A percentile compares a stretch with the other conserved stretches of the same genome.
Evolutionary conservation across 2,329 filamentous ascomycete species (phyloP).

Genomic region (Aspergillus intermedius): DNA sequence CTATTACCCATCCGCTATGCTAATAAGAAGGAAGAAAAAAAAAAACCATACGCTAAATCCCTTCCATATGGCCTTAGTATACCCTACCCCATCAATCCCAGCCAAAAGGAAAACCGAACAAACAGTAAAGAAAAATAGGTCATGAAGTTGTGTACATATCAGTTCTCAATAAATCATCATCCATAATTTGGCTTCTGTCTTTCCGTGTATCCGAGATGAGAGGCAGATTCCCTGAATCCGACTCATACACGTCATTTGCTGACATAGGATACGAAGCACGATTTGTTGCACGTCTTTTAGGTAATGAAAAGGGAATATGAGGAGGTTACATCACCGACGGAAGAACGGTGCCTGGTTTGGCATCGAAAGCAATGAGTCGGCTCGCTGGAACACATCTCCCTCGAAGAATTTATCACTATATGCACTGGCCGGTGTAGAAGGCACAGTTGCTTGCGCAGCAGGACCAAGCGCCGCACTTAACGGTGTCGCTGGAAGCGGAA

Average conservation of each 20-base stretch:
- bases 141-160: background rate
- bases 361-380: conserved; percentile 43
- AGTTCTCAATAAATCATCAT: background rate
- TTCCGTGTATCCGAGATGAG: no score
- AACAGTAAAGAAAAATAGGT: background rate
- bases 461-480: conserved; percentile 83
- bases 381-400: conserved; percentile 44
- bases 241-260: no score
- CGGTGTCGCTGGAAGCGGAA: conserved; percentile 72
- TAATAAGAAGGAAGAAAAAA: background rate
- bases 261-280: no score
- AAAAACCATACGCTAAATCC: conserved; percentile 1
- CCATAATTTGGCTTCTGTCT: no score
- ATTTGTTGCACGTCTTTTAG: no score
- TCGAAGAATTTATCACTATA: conserved; percentile 45
- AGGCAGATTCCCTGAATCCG: no score
- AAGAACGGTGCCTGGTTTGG: conserved; percentile 37
- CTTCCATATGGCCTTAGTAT: background rate
- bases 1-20: conserved; percentile 3
- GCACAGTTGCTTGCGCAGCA: conserved; percentile 82
- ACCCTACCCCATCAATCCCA: background rate
- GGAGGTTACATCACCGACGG: background rate
- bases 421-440: conserved; percentile 50
- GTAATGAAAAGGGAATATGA: background rate
- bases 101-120: background rate